Percentiles rank a stretch among this genome's conserved stretches.
Conservation (phyloP, 2,329 filamentous ascomycete genomes). For the Aureobasidium melanogenum region DNA sequence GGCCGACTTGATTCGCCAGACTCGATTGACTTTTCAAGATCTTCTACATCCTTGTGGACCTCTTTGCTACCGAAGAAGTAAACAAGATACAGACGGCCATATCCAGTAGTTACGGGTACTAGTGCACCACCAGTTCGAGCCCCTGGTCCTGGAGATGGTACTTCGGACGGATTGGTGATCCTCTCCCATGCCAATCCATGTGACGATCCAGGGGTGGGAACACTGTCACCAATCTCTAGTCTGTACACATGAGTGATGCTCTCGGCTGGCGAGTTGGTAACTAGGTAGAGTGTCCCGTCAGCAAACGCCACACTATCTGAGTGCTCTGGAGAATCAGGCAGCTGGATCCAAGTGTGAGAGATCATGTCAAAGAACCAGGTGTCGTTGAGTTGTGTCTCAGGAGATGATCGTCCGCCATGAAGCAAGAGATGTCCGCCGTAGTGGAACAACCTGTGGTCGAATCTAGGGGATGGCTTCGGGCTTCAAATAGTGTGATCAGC, state of each 20-base stretch:
- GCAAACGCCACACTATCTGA: slow-evolving; percentile 28
- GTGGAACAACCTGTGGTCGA: slow-evolving; percentile 43
- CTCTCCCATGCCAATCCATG: slow-evolving; percentile 28
- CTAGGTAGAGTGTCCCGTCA: slow-evolving; percentile 31
- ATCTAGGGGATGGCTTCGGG: slow-evolving; percentile 22
- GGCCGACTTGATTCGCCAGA: slow-evolving; percentile 11
- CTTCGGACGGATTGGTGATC: slow-evolving; percentile 34
- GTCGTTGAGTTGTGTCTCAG: slow-evolving; percentile 55
- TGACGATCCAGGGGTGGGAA: slow-evolving; percentile 12
- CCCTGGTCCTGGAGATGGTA: slow-evolving; percentile 33
- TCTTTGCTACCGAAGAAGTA: slow-evolving; percentile 32
- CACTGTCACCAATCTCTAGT: slow-evolving; percentile 18
- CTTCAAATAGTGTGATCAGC: slow-evolving; percentile 14
- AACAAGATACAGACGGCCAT: slow-evolving; percentile 36
- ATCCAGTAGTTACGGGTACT: slow-evolving; percentile 34
- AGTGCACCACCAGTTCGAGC: slow-evolving; percentile 31
- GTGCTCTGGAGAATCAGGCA: slow-evolving; percentile 30
- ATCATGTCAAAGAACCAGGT: slow-evolving; percentile 70
- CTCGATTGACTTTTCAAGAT: slow-evolving; percentile 16
- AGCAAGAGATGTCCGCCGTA: slow-evolving; percentile 62
- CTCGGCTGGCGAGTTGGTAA: slow-evolving; percentile 25
- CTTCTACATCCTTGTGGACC: slow-evolving; percentile 11
- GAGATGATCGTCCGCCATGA: slow-evolving; percentile 67
- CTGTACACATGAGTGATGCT: slow-evolving; percentile 18
- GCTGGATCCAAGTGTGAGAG: slow-evolving; percentile 56